Base-by-base conservation (phyloP, 2,329 filamentous ascomycete genomes). In the Neofusicoccum umdonicola region DNA sequence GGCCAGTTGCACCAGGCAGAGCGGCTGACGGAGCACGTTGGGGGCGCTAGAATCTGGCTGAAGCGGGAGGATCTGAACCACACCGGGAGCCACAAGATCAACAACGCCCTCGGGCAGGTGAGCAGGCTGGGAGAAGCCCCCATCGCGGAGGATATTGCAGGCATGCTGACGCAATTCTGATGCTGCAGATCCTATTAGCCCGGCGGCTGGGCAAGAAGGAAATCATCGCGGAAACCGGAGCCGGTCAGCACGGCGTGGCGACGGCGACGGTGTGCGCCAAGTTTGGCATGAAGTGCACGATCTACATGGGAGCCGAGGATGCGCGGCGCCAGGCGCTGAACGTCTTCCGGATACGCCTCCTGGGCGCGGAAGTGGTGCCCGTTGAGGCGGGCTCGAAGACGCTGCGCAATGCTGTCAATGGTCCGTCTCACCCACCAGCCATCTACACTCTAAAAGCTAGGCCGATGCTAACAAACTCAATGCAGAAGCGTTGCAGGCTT, bases 1-100 rank as follows among this genome's bases (percentile, higher is more conserved):
- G 95, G 93, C 63, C 93, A 93, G 70, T 83, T 98, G 62, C 95
- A 99, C 80, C 81, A 93, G 62, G 95, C 95, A 1, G 88, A 95
- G 71, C 88, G 93, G 60, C 82, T 99, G 69, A 98, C 94, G 0
- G 90, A 96, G 74, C 83, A 94, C 73, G 93, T 91, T 48, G 92
- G 93, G 31, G 95, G 94, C 67, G 94, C 95, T 54, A 96, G 93
- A 74, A 96, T 99, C 81, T 99, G 94, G 90, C 82, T 99, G 70
- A 99, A 99, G 85, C 88, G 95, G 71, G 95, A 99, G 80, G 95
- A 99, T 76, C 83, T 98, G 64, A 98, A 98, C 80, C 95, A 99
- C 77, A 98, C 95, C 9, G 95, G 95, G 69, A 96, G 91, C 68
- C 95, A 99, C 85, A 99, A 99, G 86, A 98, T 99, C 84, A 99